phyloP scores from a whole-genome alignment of 768 basidiomycete genomes.

The Tubosaeta sp. region DNA sequence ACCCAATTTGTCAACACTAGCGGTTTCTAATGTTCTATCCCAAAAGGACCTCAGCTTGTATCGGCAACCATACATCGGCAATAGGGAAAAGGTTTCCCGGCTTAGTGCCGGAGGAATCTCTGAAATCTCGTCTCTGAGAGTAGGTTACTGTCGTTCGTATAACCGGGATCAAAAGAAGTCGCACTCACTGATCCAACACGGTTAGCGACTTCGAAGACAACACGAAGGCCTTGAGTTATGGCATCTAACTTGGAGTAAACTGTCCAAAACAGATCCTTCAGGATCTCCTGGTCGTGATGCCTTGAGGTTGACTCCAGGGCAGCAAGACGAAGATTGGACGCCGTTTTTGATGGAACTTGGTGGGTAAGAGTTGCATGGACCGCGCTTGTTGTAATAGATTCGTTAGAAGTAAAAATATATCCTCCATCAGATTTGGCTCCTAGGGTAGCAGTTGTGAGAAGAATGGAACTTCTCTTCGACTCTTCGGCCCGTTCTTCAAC shows the following conservation, averaged over 20 bases:
- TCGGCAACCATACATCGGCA: constrained; percentile 80
- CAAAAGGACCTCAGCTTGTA: constrained; percentile 75
- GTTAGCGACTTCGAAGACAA: constrained; percentile 86
- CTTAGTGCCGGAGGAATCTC: constrained; percentile 76
- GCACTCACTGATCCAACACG: constrained; percentile 83
- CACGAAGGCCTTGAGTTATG: constrained; percentile 84
- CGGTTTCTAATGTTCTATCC: not conserved
- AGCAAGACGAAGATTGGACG: constrained; percentile 59
- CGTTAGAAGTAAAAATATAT: constrained; percentile 42
- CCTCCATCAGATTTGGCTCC: constrained; percentile 46
- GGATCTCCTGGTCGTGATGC: constrained; percentile 74
- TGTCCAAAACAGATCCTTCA: constrained; percentile 95
- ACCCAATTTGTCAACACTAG: constrained; percentile 4
- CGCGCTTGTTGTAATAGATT: constrained; percentile 11
- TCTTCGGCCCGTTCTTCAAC: constrained; percentile 89
- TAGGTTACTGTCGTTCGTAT: not conserved
- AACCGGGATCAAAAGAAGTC: not conserved
- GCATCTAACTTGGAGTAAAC: constrained; percentile 94
- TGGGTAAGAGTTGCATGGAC: constrained; percentile 27
- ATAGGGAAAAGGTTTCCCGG: constrained; percentile 76
- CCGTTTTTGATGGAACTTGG: constrained; percentile 32
- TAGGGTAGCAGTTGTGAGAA: constrained; percentile 33
- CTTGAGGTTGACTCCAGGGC: constrained; percentile 72
- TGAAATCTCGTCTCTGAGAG: constrained; percentile 81
- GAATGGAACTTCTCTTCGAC: constrained; percentile 47